phyloP scores from a whole-genome alignment of 2,329 filamentous ascomycete species.

The Fusarium palustre region DNA sequence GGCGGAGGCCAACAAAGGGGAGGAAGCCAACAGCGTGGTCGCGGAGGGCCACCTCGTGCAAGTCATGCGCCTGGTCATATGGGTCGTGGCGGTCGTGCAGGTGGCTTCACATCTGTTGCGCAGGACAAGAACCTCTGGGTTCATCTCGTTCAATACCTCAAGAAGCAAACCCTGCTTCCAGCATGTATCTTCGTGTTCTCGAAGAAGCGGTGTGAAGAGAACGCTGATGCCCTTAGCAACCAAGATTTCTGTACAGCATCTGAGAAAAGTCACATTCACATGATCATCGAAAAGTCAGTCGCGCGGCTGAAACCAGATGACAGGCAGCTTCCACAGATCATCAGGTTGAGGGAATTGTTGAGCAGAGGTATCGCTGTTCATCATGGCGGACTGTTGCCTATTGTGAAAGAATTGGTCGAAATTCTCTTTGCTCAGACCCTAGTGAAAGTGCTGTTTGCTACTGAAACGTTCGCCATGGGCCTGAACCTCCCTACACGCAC shows the following conservation, averaged over 20 bases:
- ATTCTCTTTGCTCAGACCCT: conserved; percentile 94
- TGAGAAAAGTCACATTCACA: conserved; percentile 97
- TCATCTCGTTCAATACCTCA: conserved; percentile 90
- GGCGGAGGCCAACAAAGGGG: conserved; percentile 61
- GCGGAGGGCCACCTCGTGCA: conserved; percentile 65
- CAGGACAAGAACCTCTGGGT: conserved; percentile 99
- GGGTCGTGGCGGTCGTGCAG: conserved; percentile 85
- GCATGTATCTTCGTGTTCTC: conserved; percentile 99
- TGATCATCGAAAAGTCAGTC: conserved; percentile 96
- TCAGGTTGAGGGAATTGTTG: conserved; percentile 85
- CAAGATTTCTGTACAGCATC: conserved; percentile 93
- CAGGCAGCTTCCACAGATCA: conserved; percentile 88
- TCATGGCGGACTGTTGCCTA: conserved; percentile 92
- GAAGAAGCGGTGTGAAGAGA: conserved; percentile 97
- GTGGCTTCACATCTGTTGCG: conserved; percentile 86
- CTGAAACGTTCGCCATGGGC: conserved; percentile 98
- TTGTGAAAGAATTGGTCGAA: conserved; percentile 97
- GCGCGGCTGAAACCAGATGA: conserved; percentile 93
- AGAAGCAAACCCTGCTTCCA: conserved; percentile 86
- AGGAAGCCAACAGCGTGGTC: conserved; percentile 63
- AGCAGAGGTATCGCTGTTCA: conserved; percentile 93
- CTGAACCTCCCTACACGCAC: conserved; percentile 95
- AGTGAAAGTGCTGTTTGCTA: conserved; percentile 97
- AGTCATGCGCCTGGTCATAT: conserved; percentile 83
- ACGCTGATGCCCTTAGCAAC: conserved; percentile 93